Evolutionary conservation across 116 monocot genomes (phyloP), one percentile per base, ranked within the genome.

Genomic region (Iris pallida): DNA sequence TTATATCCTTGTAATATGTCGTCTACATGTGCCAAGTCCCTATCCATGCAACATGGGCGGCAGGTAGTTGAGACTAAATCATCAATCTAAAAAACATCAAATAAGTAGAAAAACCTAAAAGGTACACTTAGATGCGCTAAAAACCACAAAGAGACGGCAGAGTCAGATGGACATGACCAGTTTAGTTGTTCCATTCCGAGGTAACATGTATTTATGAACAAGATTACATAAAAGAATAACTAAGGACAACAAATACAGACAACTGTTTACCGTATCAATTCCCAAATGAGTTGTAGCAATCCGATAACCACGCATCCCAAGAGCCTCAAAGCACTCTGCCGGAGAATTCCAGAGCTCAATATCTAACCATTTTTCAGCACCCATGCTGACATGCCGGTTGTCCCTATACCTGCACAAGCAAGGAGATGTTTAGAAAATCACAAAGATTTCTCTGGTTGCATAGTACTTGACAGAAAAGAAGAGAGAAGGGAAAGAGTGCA

Each of bases 361-460:
- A 54, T 99, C 99, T 61, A 99, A 60, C 99, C 93, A 99, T 79
- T 99, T 99, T 77, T 99, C 99, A 69, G 99, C 83, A 53, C 99
- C 99, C 83, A 82, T 90, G 66, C 93, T 99, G 42, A 99, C 99
- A 86, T 99, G 99, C 12, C 99, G 81, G 74, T 99, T 99, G 66
- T 99, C 86, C 54, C 72, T 86, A 75, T 99, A 99, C 77, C 97
- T 98, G 73, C 19, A 61, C 20, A 70, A 40, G 15, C 12, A 42
- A 54, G 12, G 19, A 67, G 13, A 53, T 55, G 3, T 1, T 67
- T 47, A 63, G 16, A 7, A 16, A 47, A 63, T 14, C 17, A 19
- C 8, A 9, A 11, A 46, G 18, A 10, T 47, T 63, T 45, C 44
- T 46, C 40, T 9, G 47, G 16, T 47, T 16, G 4, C 45, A 45